phyloP scores from a whole-genome alignment of 148 eudicot species.

The Rhododendron williamsianum region DNA sequence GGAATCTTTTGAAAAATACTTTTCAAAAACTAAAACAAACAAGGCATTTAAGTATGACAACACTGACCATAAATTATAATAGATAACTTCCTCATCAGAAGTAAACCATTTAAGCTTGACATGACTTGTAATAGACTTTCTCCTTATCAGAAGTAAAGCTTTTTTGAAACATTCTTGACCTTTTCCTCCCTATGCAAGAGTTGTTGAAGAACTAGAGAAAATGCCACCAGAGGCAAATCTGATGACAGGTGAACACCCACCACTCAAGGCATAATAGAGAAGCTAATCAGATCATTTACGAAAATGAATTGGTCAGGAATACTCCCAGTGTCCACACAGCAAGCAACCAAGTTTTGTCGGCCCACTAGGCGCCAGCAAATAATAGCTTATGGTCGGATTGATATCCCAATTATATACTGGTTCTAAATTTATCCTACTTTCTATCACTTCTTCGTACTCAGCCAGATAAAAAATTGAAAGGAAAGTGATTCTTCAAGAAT shows the following conservation, averaged over 20 bases:
- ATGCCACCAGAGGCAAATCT: not conserved
- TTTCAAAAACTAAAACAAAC: too few species aligned
- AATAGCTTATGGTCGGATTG: not conserved
- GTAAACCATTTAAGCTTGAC: not conserved
- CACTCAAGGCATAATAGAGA: not conserved
- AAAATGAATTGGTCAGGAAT: not conserved
- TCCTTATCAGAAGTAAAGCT: not conserved
- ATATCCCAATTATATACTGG: not conserved
- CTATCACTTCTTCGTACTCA: not conserved
- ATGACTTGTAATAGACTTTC: not conserved
- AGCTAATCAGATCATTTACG: not conserved
- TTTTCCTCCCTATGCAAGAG: not conserved
- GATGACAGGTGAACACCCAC: not conserved
- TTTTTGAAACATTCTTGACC: not conserved
- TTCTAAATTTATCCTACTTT: not conserved
- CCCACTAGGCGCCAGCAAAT: not conserved
- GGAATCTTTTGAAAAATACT: too few species aligned
- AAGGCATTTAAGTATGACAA: not conserved
- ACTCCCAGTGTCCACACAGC: not conserved
- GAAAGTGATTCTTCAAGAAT: not conserved
- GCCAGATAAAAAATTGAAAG: not conserved
- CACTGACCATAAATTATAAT: not conserved
- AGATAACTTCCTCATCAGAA: not conserved
- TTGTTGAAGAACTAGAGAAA: not conserved
- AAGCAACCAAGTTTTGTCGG: not conserved